Evolutionary conservation across 305 asterid species (phyloP), one percentile per base, ranked within the genome.

Genomic region (Rubia tinctorum): DNA sequence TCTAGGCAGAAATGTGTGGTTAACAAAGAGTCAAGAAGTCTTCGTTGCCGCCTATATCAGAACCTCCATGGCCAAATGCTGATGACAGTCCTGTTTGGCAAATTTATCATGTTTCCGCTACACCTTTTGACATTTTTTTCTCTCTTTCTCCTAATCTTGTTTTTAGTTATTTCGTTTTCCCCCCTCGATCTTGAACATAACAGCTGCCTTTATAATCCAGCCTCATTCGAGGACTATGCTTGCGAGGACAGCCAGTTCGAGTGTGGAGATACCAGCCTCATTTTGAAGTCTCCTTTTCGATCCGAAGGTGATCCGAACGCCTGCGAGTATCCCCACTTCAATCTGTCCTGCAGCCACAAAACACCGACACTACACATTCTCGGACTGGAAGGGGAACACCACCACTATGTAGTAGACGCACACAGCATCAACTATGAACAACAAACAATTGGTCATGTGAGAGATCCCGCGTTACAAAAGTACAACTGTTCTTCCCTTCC

Each of bases 251-350:
- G 64, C 12, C 47, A 4, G 37, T 11, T 18, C 8, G 1, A 75
- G 0, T 86, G 86, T 55, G 86, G 85, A 27, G 7, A 5, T 49
- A 14, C 78, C 68, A 68, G 11, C 60, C 17, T 0, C 51, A 49
- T 20, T 34, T 83, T 86, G 17, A 75, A 80, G 37, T 18, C 0
- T 60, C 88, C 90, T 51, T 82, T 78, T 73, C 27, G 63, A 7
- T 74, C 76, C 7, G 77, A 51, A 62, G 76, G 18, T 1, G 79
- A 77, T 71, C 81, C 82, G 1, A 0, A 3, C 3, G 0, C n/a
- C 30, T 82, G 83, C 20, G 69, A 68, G 11, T 3, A 34, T 71
- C 34, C 68, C 0, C 71, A 53, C 23, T 69, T 18, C 76, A 76
- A 12, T 1, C 63, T 82, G 47, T 69, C 37, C 34, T 86, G 90